Evolutionary conservation across 2,329 filamentous ascomycete genomes (phyloP).

Genomic region (Hypoxylon sp.): DNA sequence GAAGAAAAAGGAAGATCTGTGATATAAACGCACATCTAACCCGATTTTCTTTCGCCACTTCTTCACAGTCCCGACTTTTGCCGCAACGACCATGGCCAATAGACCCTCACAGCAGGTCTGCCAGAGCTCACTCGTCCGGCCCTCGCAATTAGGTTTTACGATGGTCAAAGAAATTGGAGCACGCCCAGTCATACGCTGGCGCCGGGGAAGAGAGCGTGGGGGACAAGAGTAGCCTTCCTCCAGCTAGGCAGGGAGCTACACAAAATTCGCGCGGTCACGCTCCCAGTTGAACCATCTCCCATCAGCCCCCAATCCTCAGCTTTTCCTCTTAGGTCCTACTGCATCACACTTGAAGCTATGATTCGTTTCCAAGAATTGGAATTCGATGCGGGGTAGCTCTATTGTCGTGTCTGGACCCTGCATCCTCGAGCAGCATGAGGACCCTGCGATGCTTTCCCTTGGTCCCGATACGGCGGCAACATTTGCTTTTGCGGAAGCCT

Average conservation of each 20-base stretch:
- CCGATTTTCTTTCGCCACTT: conserved; percentile 3
- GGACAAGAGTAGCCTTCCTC: too few relatives aligned
- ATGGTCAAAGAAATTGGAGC: conserved; percentile 31
- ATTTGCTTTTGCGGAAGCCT: conserved; percentile 25
- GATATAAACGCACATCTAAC: background rate
- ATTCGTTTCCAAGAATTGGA: conserved; percentile 28
- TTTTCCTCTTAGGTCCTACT: conserved; percentile 33
- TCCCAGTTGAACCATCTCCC: conserved; percentile 27
- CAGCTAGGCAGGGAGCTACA: conserved; percentile 15
- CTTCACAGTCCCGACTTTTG: conserved; percentile 21
- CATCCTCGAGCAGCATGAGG: conserved; percentile 7
- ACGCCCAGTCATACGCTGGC: conserved; percentile 26
- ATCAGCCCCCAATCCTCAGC: conserved; percentile 33
- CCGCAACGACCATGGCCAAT: conserved; percentile 18
- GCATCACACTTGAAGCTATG: conserved; percentile 23
- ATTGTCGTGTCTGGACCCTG: conserved; percentile 27
- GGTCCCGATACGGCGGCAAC: conserved; percentile 16
- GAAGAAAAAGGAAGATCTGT: background rate
- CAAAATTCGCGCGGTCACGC: conserved; percentile 30
- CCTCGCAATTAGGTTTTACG: conserved; percentile 32
- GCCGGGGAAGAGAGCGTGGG: conserved; percentile 23
- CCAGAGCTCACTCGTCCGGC: conserved; percentile 12
- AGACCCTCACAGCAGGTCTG: background rate
- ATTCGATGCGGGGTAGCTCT: conserved; percentile 31
- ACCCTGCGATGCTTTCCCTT: conserved; percentile 23